Base-by-base conservation (phyloP, 805 yeast genomes). In the Saccharomyces jurei region DNA sequence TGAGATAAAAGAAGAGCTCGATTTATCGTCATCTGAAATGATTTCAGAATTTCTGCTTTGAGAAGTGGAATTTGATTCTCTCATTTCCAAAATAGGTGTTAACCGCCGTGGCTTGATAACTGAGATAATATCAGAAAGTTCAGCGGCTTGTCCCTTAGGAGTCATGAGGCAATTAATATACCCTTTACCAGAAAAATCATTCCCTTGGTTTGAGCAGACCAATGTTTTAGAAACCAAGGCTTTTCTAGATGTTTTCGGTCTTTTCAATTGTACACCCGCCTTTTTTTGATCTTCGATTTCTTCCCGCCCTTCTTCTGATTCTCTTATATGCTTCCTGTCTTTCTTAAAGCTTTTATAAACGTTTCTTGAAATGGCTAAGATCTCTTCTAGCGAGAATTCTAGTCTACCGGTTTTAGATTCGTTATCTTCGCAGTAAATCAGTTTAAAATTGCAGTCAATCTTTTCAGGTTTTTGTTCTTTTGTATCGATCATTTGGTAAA, bases 341-440 rank as follows among this genome's bases (percentile, higher is more conserved):
- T 21, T 29, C 6, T 29, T 31, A n/a, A 26, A 9, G 25, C 55
- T 56, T 13, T 56, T 28, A 50, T 65, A 62, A 10, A 68, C 31
- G 11, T 75, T 73, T 62, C 82, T 73, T 41, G 77, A 69, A 46
- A 74, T 66, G 0, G 87, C 85, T 49, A 87, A 68, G 2, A 89
- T 67, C 63, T 91, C 96, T 48, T 77, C 80, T 3, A 85, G 64
- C 56, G 86, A 82, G 51, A 71, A 77, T 57, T 86, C 94, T 47
- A 79, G 81, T 0, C 65, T 67, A 2, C 62, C 61, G 25, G 56
- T 63, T 3, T 63, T 54, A 0, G 80, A 78, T 46, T 78, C 81
- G 0, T 65, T 68, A 22, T 57, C 65, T 1, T 62, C 52, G 0
- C 80, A 77, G 58, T 83, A 79, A 32, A 86, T 63, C 41, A 86